Evolutionary conservation across 2,329 filamentous ascomycete species (phyloP), one percentile per base, ranked within the genome.

Genomic region (Dryadomyces quercivorus): DNA sequence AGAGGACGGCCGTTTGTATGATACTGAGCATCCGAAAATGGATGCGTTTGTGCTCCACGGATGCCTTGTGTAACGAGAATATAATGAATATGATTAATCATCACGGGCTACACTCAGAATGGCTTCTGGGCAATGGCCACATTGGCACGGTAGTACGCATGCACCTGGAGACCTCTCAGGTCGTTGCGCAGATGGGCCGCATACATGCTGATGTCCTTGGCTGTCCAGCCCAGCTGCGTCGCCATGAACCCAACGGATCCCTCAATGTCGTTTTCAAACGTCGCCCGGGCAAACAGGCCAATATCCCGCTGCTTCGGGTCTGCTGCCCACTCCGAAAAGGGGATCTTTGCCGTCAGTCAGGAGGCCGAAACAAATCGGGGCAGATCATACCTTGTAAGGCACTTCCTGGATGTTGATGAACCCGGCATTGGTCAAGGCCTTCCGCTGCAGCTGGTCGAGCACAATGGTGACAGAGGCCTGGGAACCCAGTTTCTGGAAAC

Each of bases 371-470:
- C 10, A 13, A 22, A 10, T 6, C 12, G 6, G 4, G 10, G 16
- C 3, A 44, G 18, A 45, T n/a, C n/a, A n/a, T 21, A 47, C 45
- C 7, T 22, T 22, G 45, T 47, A 21, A 7, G 21, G 21, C 42
- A 5, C n/a, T 13, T 44, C 42, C 42, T 44, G 42, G 8, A 44
- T 72, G 54, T 82, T 76, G 2, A 75, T 70, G 56, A 81, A 83
- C 0, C 80, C 80, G 1, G 76, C 72, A 40, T 75, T 72, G 61
- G 72, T 69, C 65, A 82, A 77, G 4, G 60, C 63, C 69, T 72
- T 78, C 3, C 63, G 67, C 56, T 77, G 75, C 42, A 81, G 64
- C 42, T 75, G 71, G 46, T 78, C 72, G 0, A 74, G 76, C 22
- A 81, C 51, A 13, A 45, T 16, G 12, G 16, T 49, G 42, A 44